phyloP scores from a whole-genome alignment of 345 rosid genomes.

The Eucalyptus pumila region DNA sequence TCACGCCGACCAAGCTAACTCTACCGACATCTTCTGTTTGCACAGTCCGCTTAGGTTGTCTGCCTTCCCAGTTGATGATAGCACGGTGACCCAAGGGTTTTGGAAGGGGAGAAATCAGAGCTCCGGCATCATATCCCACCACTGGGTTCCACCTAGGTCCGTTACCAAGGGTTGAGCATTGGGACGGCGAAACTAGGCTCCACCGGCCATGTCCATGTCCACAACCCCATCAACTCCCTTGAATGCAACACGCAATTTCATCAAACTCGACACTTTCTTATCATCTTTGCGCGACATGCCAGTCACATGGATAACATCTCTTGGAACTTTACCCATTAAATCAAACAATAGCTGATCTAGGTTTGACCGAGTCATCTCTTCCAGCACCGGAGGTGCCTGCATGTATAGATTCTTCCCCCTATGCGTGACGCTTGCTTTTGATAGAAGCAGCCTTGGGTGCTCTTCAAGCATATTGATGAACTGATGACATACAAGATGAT shows the following conservation, averaged over 20 bases:
- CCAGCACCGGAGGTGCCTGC: constrained; percentile 94
- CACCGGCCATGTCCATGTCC: constrained; percentile 80
- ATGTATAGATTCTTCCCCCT: constrained; percentile 62
- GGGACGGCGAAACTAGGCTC: constrained; percentile 22
- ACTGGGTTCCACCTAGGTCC: not conserved
- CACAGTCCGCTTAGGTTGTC: not conserved
- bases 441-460: constrained; percentile 57
- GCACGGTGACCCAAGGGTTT: not conserved
- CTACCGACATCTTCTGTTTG: not conserved
- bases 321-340: constrained; percentile 55
- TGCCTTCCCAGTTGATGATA: not conserved
- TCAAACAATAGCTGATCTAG: constrained; percentile 47
- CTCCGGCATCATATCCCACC: not conserved
- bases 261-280: constrained; percentile 41
- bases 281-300: constrained; percentile 39
- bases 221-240: constrained; percentile 59
- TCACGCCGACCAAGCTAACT: not conserved
- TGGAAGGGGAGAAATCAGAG: not conserved
- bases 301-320: constrained; percentile 43
- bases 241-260: constrained; percentile 57
- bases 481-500: constrained; percentile 6
- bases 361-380: constrained; percentile 79
- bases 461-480: constrained; percentile 74
- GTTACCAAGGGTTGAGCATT: not conserved
- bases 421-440: constrained; percentile 65